Percentiles rank a stretch among this genome's conserved stretches.
Evolutionary conservation across 352 stramenopile genomes (phyloP).

Genomic region (Globisporangium canariense): DNA sequence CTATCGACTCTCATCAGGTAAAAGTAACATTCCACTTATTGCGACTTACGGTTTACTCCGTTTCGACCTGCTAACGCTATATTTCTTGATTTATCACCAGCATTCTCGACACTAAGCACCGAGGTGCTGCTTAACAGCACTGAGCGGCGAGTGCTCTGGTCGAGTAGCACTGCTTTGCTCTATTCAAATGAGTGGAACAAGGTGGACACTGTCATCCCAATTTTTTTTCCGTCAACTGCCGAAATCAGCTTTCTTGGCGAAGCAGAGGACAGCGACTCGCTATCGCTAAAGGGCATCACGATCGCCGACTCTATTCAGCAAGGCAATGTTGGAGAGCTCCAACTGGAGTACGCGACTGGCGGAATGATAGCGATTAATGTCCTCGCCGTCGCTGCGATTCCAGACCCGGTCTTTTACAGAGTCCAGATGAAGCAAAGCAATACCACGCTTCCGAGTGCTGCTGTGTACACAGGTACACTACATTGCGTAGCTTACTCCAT

Average conservation of each 20-base stretch:
- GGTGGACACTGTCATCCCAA: slow-evolving; percentile 18
- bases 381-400: not conserved
- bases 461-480: slow-evolving; percentile 36
- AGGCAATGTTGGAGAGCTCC: slow-evolving; percentile 18
- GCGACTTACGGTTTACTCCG: not conserved
- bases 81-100: slow-evolving; percentile 18
- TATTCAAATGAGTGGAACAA: slow-evolving; percentile 30
- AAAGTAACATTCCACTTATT: not conserved
- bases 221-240: slow-evolving; percentile 19
- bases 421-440: slow-evolving; percentile 25
- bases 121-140: slow-evolving; percentile 35
- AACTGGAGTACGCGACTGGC: slow-evolving; percentile 32
- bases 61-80: not conserved
- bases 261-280: slow-evolving; percentile 18
- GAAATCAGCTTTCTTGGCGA: slow-evolving; percentile 37
- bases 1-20: slow-evolving; percentile 39
- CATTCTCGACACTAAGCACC: slow-evolving; percentile 31
- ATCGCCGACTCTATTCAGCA: slow-evolving; percentile 19
- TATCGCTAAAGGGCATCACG: slow-evolving; percentile 40
- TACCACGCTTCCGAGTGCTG: slow-evolving; percentile 4
- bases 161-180: slow-evolving; percentile 17
- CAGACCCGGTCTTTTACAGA: slow-evolving; percentile 27
- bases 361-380: slow-evolving; percentile 37
- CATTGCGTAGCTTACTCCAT: not conserved
- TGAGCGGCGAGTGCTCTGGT: slow-evolving; percentile 26